These are phyloP conservation scores for Lodderomyces metapsilosis DNA, from an alignment of 1,139 yeast species.

Conservation along the genomic window DNA sequence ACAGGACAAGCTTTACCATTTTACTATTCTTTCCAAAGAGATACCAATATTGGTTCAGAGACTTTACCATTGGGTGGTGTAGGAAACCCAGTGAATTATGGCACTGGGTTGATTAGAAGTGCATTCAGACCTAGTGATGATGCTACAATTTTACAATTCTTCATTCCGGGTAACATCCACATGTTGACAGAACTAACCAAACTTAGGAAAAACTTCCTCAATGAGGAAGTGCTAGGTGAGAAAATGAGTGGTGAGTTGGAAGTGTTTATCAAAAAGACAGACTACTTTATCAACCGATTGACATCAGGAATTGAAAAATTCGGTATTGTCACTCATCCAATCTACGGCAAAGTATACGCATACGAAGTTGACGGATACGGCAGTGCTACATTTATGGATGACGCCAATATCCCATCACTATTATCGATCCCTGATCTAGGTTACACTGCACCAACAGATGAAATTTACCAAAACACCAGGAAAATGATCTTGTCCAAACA, in stretches of 20 bases:
- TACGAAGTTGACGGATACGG: slow-evolving; percentile 92
- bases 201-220: slow-evolving; percentile 22
- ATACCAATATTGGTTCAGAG: slow-evolving; percentile 76
- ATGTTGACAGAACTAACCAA: slow-evolving; percentile 59
- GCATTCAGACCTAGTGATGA: slow-evolving; percentile 92
- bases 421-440: slow-evolving; percentile 83
- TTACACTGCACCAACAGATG: slow-evolving; percentile 49
- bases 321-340: slow-evolving; percentile 67
- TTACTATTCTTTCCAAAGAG: slow-evolving; percentile 67
- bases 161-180: slow-evolving; percentile 85
- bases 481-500: slow-evolving; percentile 64
- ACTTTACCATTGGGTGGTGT: slow-evolving; percentile 75
- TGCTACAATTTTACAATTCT: slow-evolving; percentile 76
- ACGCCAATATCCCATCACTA: slow-evolving; percentile 85
- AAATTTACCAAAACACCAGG: slow-evolving; percentile 74
- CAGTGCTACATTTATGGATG: slow-evolving; percentile 74
- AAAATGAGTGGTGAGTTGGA: slow-evolving; percentile 2
- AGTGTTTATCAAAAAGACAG: slow-evolving; percentile 20
- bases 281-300: slow-evolving; percentile 42
- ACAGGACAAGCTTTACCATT: slow-evolving; percentile 52
- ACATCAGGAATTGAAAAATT: slow-evolving; percentile 57
- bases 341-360: slow-evolving; percentile 76
- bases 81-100: slow-evolving; percentile 78
- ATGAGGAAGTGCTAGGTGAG: slow-evolving; percentile 8
- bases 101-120: slow-evolving; percentile 74